Percentiles rank a stretch among this genome's conserved stretches.
Evolutionary conservation across 257 asterid species (phyloP).

Genomic region (Capsicum pubescens): DNA sequence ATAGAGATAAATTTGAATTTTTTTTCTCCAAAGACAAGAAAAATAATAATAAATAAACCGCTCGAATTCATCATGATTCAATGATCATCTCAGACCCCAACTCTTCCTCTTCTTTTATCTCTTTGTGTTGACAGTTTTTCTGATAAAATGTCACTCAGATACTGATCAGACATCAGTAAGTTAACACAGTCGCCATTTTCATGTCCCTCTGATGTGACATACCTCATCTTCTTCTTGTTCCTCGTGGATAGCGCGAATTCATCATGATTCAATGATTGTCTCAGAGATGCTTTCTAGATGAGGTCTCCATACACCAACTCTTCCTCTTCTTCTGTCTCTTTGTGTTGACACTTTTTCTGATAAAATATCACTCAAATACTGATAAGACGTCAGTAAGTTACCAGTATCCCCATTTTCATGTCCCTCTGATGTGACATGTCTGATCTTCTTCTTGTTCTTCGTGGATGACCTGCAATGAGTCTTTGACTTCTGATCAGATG

Average conservation of each 20-base stretch:
- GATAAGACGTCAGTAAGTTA: conserved; percentile 53
- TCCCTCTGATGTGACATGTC: conserved; percentile 19
- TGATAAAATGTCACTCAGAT: no score
- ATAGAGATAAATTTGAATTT: background rate
- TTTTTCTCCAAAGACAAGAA: background rate
- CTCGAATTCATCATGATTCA: no score
- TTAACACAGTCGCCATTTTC: no score
- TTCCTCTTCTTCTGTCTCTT: conserved; percentile 81
- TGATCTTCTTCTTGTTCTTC: conserved; percentile 49
- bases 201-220: no score
- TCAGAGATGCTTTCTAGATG: conserved; percentile 86
- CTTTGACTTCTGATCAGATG: no score
- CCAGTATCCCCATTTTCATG: conserved; percentile 5
- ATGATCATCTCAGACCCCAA: no score
- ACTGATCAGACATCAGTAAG: no score
- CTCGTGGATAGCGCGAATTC: background rate
- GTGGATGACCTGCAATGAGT: background rate
- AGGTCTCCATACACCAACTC: conserved; percentile 84
- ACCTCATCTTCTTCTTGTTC: no score
- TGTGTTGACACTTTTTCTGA: conserved; percentile 67
- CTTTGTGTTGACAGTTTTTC: no score
- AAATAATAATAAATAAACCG: background rate
- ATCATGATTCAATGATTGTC: conserved; percentile 50
- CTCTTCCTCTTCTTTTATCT: no score
- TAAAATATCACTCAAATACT: conserved; percentile 68